Conservation (phyloP, 176 grass and related monocot genomes). For the Chrysopogon serrulatus region DNA sequence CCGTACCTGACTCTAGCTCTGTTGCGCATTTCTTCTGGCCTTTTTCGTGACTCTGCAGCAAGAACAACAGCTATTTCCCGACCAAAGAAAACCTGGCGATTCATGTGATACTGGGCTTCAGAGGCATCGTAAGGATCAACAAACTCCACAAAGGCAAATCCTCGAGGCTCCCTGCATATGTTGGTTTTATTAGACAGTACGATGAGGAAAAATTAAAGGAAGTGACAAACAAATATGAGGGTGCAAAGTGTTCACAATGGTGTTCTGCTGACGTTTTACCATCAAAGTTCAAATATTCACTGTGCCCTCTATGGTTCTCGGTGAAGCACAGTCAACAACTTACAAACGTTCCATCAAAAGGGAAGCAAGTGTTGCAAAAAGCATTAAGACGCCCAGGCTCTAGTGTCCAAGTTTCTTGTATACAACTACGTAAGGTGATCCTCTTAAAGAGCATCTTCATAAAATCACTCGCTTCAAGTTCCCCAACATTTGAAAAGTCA, state of each 20-base stretch:
- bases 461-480: constrained; percentile 63
- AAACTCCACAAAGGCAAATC: constrained; percentile 95
- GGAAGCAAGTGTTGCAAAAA: constrained; percentile 54
- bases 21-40: constrained; percentile 86
- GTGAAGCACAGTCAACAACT: constrained; percentile 57
- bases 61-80: constrained; percentile 96
- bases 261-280: constrained; percentile 34
- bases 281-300: constrained; percentile 41
- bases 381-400: constrained; percentile 53
- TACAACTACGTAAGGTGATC: constrained; percentile 41
- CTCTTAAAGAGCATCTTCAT: constrained; percentile 61
- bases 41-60: constrained; percentile 87
- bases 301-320: constrained; percentile 41
- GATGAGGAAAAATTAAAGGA: constrained; percentile 3
- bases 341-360: constrained; percentile 64
- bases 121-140: constrained; percentile 84
- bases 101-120: constrained; percentile 99
- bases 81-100: constrained; percentile 79
- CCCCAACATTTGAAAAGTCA: constrained; percentile 50
- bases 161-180: constrained; percentile 71
- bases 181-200: background rate
- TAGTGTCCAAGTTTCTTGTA: constrained; percentile 57
- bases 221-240: constrained; percentile 19
- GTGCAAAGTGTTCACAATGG: constrained; percentile 9
- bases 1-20: constrained; percentile 61